phyloP scores from a whole-genome alignment of 2,329 filamentous ascomycete genomes.

The Capronia epimyces region DNA sequence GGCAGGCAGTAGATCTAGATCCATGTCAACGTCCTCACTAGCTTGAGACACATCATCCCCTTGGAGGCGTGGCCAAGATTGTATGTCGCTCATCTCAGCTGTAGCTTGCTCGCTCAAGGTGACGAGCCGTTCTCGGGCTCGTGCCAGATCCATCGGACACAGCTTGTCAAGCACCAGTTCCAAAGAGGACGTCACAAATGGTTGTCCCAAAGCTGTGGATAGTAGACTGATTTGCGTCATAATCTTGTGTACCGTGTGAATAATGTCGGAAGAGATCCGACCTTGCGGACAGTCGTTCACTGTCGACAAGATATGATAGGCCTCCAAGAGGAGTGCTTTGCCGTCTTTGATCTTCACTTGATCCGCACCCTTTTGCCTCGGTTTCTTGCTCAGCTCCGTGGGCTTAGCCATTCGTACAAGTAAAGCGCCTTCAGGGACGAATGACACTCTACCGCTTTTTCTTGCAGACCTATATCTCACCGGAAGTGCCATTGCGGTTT shows the following conservation, averaged over 20 bases:
- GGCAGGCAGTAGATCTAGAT: constrained; percentile 67
- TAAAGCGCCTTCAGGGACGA: constrained; percentile 14
- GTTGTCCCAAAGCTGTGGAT: constrained; percentile 23
- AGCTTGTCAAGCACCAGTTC: constrained; percentile 22
- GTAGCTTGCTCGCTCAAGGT: constrained; percentile 14
- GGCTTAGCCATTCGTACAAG: neutral
- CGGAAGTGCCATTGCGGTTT: constrained; percentile 85
- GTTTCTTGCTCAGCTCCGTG: neutral
- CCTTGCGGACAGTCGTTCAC: constrained; percentile 7
- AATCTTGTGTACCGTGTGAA: constrained; percentile 23
- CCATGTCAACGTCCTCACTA: constrained; percentile 40
- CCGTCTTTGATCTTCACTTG: constrained; percentile 7
- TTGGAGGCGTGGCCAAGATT: constrained; percentile 9
- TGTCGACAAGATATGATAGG: constrained; percentile 14
- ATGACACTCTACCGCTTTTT: constrained; percentile 39
- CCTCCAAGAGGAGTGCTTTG: constrained; percentile 12
- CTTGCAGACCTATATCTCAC: constrained; percentile 50
- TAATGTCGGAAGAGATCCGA: constrained; percentile 17
- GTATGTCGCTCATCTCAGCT: constrained; percentile 7
- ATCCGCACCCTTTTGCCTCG: neutral
- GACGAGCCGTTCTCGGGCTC: constrained; percentile 13
- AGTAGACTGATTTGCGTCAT: constrained; percentile 24
- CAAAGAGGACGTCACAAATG: constrained; percentile 19
- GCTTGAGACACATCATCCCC: neutral
- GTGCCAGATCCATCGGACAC: constrained; percentile 20